phyloP scores from a whole-genome alignment of 2,329 filamentous ascomycete genomes.

The Amauroascus verrucosus region DNA sequence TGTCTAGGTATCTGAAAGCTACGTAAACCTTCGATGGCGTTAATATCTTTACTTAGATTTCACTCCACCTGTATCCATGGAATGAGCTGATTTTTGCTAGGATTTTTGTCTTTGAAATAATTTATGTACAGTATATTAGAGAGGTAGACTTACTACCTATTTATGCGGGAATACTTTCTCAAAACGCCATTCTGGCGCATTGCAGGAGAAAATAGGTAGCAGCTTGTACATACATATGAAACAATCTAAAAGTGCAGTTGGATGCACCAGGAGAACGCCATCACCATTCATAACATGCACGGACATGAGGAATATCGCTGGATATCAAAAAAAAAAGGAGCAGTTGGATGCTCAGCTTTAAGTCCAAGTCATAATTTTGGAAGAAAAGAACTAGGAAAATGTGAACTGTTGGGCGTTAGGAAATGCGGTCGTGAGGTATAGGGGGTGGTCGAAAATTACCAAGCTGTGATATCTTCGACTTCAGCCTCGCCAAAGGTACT shows the following conservation, averaged over 20 bases:
- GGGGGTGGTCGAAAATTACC: constrained; percentile 46
- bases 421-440: background rate
- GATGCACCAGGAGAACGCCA: constrained; percentile 9
- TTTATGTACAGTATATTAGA: too few species aligned
- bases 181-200: too few species aligned
- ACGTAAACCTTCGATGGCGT: too few species aligned
- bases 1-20: too few species aligned
- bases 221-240: background rate
- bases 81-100: too few species aligned
- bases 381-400: background rate
- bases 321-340: constrained; percentile 11
- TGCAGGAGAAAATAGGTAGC: background rate
- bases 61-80: too few species aligned
- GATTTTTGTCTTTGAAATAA: too few species aligned
- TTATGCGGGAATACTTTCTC: too few species aligned
- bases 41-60: too few species aligned
- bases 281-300: constrained; percentile 7
- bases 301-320: constrained; percentile 1
- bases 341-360: constrained; percentile 14
- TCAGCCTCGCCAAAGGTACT: constrained; percentile 94
- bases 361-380: background rate
- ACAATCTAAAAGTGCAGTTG: constrained; percentile 8
- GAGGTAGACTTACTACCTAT: too few species aligned
- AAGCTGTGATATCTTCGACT: constrained; percentile 90
- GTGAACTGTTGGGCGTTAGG: background rate